A percentile compares a stretch with the other conserved stretches of the same genome.
These are phyloP conservation scores for Nicotiana undulata DNA, from an alignment of 257 asterid genomes.

Conservation along the genomic window DNA sequence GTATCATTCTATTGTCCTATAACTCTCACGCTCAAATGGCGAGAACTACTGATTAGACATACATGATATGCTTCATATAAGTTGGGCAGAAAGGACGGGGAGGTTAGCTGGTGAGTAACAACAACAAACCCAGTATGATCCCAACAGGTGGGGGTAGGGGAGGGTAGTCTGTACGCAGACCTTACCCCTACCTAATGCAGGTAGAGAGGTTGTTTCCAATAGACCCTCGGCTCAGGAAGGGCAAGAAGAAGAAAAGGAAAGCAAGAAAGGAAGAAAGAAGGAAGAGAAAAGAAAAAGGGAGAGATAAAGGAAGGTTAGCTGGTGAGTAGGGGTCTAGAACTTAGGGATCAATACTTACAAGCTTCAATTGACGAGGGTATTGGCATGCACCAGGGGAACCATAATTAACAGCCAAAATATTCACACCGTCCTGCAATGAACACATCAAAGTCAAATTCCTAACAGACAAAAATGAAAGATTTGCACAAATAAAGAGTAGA, in stretches of 20 bases:
- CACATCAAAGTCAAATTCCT: background rate
- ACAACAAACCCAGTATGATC: too few species aligned
- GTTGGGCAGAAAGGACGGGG: background rate
- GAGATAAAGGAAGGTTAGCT: background rate
- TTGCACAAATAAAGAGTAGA: background rate
- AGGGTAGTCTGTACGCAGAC: too few species aligned
- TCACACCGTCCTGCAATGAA: conserved; percentile 71
- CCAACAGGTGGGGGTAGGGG: too few species aligned
- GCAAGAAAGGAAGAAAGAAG: too few species aligned
- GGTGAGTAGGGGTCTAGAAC: background rate
- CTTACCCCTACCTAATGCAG: too few species aligned
- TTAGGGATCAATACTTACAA: conserved; percentile 38
- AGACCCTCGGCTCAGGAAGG: too few species aligned
- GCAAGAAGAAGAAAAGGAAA: too few species aligned
- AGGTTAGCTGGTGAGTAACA: background rate
- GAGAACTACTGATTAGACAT: background rate
- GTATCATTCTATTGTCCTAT: background rate
- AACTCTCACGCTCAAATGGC: background rate
- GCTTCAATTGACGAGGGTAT: conserved; percentile 65
- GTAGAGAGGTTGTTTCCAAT: too few species aligned
- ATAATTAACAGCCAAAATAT: conserved; percentile 80
- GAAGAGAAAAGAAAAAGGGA: too few species aligned
- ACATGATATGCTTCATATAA: background rate
- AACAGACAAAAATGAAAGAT: conserved; percentile 1
- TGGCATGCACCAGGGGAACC: conserved; percentile 90